Evolutionary conservation across 345 rosid genomes (phyloP).

Genomic region (Iberis pinnata): DNA sequence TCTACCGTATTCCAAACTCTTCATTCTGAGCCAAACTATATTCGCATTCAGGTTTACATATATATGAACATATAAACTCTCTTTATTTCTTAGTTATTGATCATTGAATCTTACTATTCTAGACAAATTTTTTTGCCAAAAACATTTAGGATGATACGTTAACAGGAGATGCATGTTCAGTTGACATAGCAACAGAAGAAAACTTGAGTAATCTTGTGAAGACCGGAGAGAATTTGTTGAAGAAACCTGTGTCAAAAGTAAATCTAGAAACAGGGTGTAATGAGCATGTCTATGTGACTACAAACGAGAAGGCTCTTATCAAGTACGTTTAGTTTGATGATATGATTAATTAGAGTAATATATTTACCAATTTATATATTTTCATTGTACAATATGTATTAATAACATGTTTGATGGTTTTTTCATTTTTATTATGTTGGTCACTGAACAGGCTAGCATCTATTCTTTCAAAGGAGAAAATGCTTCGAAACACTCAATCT

Average conservation of each 20-base stretch:
- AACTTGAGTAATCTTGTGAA: conserved; percentile 40
- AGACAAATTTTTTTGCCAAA: no score
- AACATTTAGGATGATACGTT: conserved; percentile 42
- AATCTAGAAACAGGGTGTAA: conserved; percentile 41
- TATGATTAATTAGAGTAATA: no score
- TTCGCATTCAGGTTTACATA: conserved; percentile 27
- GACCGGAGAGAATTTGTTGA: conserved; percentile 44
- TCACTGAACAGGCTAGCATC: no score
- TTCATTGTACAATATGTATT: no score
- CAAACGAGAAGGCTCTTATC: conserved; percentile 24
- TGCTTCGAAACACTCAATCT: no score
- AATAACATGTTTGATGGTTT: no score
- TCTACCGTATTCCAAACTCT: conserved; percentile 45
- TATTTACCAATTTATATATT: no score
- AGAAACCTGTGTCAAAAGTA: conserved; percentile 44
- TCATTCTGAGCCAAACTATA: conserved; percentile 33
- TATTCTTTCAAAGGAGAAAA: no score
- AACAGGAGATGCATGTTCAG: conserved; percentile 33
- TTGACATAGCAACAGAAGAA: conserved; percentile 47
- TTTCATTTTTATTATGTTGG: no score
- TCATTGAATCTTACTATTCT: no score
- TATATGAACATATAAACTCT: background rate
- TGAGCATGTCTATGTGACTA: conserved; percentile 21
- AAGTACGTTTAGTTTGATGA: no score
- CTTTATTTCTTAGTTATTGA: background rate